phyloP scores from a whole-genome alignment of 352 stramenopile genomes.

The Globisporangium solare region DNA sequence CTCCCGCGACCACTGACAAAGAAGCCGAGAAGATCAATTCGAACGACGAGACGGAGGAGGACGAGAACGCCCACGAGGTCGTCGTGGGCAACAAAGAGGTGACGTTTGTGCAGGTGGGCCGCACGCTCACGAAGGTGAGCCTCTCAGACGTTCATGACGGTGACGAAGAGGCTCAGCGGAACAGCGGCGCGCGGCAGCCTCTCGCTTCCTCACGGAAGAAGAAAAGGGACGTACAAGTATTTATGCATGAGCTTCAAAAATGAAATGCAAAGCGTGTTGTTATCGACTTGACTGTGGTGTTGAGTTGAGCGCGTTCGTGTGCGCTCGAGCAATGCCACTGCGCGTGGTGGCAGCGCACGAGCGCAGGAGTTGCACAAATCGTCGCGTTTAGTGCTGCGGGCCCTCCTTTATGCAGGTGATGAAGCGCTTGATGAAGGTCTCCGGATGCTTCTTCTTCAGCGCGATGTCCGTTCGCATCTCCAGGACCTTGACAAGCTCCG shows the following conservation, averaged over 20 bases:
- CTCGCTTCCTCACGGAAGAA: too few species aligned
- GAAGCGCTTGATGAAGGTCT: conserved; percentile 16
- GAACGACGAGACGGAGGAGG: conserved; percentile 7
- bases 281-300: too few species aligned
- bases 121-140: conserved; percentile 30
- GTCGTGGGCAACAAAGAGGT: conserved; percentile 33
- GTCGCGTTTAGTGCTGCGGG: conserved; percentile 4
- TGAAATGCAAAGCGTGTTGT: too few species aligned
- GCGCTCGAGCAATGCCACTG: too few species aligned
- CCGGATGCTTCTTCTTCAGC: conserved; percentile 27
- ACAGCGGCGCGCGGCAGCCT: background rate
- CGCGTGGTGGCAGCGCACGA: too few species aligned
- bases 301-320: background rate
- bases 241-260: too few species aligned
- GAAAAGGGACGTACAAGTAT: too few species aligned
- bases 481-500: conserved; percentile 64
- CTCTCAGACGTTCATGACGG: conserved; percentile 9
- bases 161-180: background rate
- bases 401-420: conserved; percentile 13
- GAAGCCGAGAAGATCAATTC: background rate
- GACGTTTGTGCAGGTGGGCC: conserved; percentile 39
- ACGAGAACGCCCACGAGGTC: conserved; percentile 18
- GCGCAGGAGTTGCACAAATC: too few species aligned
- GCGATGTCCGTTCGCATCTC: conserved; percentile 57
- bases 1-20: background rate